Evolutionary conservation across 2,329 filamentous ascomycete species (phyloP), one percentile per base, ranked within the genome.

Genomic region (Phoma sp.): DNA sequence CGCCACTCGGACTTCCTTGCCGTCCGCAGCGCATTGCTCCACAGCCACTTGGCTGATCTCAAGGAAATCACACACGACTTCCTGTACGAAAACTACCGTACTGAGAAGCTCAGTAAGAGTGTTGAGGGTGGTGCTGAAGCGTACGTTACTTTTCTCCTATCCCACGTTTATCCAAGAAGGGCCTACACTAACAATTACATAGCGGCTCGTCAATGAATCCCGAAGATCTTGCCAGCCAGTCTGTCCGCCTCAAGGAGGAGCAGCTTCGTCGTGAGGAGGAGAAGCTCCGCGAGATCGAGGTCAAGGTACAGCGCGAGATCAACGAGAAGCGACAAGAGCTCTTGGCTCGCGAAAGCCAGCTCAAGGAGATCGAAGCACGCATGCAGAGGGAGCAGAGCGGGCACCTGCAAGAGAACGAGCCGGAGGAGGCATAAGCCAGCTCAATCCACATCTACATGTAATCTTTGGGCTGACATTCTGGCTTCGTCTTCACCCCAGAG

Each of bases 1-100:
- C 91, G 95, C 73, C 95, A 99, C 82, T 97, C 93, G 42, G 95
- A 99, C 78, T 99, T 99, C 84, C 82, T 99, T 65, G 95, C 95
- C 62, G 96, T 99, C 74, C 89, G 95, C 75, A 97, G 93, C 56
- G 95, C 95, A 51, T 88, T 99, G 52, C 86, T 99, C 59, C 95
- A 99, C 84, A 97, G 92, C 80, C 95, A 99, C 82, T 82, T 99
- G 74, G 95, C 95, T 58, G 95, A 99, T 77, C 82, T 99, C 71
- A 99, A 99, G 87, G 95, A 99, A 79, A 99, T 99, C 75, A 99
- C 95, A 47, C 95, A 99, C 79, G 95, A 99, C 79, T 99, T 99
- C 88, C 83, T 99, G 62, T 99, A 99, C 81, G 95, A 99, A 78
- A 99, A 99, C 82, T 99, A 99, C 86, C 92, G 95, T 91, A 99